Conservation (phyloP, 108 stramenopile genomes). For the Halocafeteria seosinensis region DNA sequence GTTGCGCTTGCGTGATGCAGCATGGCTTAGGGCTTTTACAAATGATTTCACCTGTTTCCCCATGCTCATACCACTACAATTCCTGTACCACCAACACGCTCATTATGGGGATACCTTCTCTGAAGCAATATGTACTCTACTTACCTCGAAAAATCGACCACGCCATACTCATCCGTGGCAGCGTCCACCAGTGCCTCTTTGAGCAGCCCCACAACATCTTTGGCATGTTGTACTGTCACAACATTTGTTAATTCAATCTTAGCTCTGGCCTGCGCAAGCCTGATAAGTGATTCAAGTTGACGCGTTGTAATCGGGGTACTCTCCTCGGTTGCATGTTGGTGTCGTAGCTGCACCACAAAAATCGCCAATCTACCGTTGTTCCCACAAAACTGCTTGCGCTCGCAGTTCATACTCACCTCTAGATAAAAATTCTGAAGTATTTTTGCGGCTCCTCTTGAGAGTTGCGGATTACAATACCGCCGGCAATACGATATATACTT, state of each 20-base stretch:
- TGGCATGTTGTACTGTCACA: conserved; percentile 6
- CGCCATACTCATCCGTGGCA: conserved; percentile 24
- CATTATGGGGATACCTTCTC: too few relatives aligned
- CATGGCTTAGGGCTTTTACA: conserved; percentile 13
- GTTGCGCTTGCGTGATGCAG: conserved; percentile 8
- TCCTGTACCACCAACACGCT: not conserved
- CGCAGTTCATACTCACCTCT: too few relatives aligned
- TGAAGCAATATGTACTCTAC: too few relatives aligned
- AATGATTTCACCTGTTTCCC: conserved; percentile 22
- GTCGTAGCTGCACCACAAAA: conserved; percentile 21
- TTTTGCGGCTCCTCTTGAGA: conserved; percentile 47
- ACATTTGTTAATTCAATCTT: conserved; percentile 61
- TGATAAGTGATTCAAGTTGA: conserved; percentile 74
- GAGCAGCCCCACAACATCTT: conserved; percentile 81
- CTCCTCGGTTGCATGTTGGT: conserved; percentile 13
- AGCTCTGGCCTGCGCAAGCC: conserved; percentile 80
- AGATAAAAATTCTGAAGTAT: conserved; percentile 63
- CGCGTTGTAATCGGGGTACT: conserved; percentile 50
- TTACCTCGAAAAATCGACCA: conserved; percentile 32
- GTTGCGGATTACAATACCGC: conserved; percentile 60
- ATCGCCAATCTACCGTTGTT: too few relatives aligned
- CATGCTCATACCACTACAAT: conserved; percentile 9
- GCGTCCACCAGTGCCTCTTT: conserved; percentile 28
- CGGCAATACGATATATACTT: conserved; percentile 90
- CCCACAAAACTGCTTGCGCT: too few relatives aligned